Evolutionary conservation across 2,329 filamentous ascomycete genomes (phyloP).

Genomic region (Penicillium griseofulvum): DNA sequence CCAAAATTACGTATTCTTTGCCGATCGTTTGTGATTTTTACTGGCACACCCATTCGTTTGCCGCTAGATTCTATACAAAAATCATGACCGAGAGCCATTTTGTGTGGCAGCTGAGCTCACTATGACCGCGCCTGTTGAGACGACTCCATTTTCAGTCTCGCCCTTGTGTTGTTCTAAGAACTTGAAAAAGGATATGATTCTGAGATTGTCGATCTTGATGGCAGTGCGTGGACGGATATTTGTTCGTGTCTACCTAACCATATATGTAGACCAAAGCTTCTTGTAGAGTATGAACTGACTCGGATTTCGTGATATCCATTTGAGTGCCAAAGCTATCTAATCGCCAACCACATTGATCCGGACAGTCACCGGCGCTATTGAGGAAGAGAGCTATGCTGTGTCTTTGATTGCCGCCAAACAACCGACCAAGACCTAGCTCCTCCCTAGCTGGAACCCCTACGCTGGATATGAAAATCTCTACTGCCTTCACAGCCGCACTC

Average conservation of each 20-base stretch:
- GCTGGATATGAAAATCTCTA: no score
- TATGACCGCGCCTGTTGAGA: not conserved
- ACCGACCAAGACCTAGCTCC: no score
- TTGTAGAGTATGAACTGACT: not conserved
- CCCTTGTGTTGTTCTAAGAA: not conserved
- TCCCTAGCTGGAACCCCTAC: no score
- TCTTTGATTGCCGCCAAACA: conserved; percentile 3
- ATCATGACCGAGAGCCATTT: not conserved
- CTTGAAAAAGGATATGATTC: not conserved
- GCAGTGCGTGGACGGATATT: not conserved
- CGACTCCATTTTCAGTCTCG: not conserved
- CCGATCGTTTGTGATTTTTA: not conserved
- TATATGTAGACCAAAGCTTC: not conserved
- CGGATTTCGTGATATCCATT: not conserved
- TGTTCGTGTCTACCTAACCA: not conserved
- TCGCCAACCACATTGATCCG: not conserved
- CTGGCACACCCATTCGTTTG: conserved; percentile 5
- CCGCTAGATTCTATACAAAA: not conserved
- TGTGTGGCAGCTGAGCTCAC: conserved; percentile 2
- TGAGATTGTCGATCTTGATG: not conserved
- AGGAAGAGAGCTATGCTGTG: not conserved
- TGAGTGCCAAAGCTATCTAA: not conserved
- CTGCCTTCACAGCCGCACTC: conserved; percentile 17
- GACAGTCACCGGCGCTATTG: not conserved
- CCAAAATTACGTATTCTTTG: not conserved